Conservation (phyloP, 495 filamentous ascomycete species). For the Aspergillus egyptiacus region DNA sequence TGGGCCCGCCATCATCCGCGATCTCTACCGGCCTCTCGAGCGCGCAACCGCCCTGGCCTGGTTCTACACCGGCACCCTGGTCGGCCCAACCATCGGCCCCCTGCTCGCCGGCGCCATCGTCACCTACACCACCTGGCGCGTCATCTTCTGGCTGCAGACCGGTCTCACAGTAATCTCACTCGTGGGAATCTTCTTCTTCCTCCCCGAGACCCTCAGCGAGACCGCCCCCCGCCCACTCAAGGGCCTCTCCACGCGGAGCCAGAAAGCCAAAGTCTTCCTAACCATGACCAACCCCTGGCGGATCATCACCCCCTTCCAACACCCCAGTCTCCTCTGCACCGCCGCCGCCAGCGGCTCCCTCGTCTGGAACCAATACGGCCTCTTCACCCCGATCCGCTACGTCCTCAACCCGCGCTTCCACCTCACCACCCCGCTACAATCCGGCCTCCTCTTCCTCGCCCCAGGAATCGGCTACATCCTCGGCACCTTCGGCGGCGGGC, state of each 20-base stretch:
- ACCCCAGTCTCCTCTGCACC: constrained; percentile 60
- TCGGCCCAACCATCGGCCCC: constrained; percentile 12
- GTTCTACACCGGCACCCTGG: constrained; percentile 13
- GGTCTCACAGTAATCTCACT: constrained; percentile 7
- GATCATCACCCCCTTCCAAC: constrained; percentile 37
- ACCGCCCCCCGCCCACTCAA: constrained; percentile 1
- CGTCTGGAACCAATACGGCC: constrained; percentile 68
- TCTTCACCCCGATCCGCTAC: constrained; percentile 69
- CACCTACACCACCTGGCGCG: constrained; percentile 16
- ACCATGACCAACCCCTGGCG: constrained; percentile 12
- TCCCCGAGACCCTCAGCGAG: constrained; percentile 9
- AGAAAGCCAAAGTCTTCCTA: constrained; percentile 1
- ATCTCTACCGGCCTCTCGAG: constrained; percentile 11
- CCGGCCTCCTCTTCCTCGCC: constrained; percentile 67
- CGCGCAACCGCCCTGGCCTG: constrained; percentile 10
- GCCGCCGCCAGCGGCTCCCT: constrained; percentile 55
- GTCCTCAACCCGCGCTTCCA: constrained; percentile 68
- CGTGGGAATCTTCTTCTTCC: constrained; percentile 1
- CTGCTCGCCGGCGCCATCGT: constrained; percentile 13
- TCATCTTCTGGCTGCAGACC: constrained; percentile 16
- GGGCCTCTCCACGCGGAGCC: not conserved
- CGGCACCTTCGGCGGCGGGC: constrained; percentile 65
- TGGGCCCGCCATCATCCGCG: constrained; percentile 10
- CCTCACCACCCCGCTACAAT: constrained; percentile 58
- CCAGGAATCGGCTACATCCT: constrained; percentile 64